Evolutionary conservation across 352 stramenopile genomes (phyloP), one percentile per base, ranked within the genome.

Genomic region (Phytophthora ohioensis): DNA sequence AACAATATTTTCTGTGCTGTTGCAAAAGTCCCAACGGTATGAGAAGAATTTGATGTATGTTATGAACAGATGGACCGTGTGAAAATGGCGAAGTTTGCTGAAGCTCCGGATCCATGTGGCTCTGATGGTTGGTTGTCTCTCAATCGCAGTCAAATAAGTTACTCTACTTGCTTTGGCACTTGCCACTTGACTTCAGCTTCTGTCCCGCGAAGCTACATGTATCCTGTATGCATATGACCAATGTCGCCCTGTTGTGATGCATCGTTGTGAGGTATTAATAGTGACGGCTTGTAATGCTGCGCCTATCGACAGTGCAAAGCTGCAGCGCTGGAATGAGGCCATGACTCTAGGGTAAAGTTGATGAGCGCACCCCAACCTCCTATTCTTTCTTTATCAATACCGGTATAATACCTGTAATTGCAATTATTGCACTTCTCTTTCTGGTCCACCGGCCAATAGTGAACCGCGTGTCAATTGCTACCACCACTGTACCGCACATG

Each of bases 401-500:
- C 21, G 21, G 21, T 21, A 21, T 21, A 21, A 21, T 21, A 21
- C 21, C 21, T 21, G 21, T 21, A 21, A 21, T 21, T 21, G 21
- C 21, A 32, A 49, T 12, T 34, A 27, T 57, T 34, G 57, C 35
- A 32, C 36, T 15, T 52, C 10, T 64, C 35, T 69, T 64, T 69
- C 51, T 52, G 43, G 42, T 53, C 45, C 51, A 38, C 6, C 9
- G 15, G 6, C 17, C 12, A 32, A 36, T 38, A 31, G 17, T 30
- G 27, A 27, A 61, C 5, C 43, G 27, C 57, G 61, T 68, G 61
- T 69, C 51, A 56, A 58, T 66, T 52, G 46, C 17, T 57, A 49
- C 4, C 30, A 39, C 30, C 15, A 11, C 36, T 45, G 8, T 42
- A 34, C n/a, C 4, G 34, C 47, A 48, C 41, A 75, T 75, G 67